Evolutionary conservation across 1,284 basidiomycete genomes (phyloP), one percentile per base, ranked within the genome.

Genomic region (Cutaneotrichosporon cavernicola): DNA sequence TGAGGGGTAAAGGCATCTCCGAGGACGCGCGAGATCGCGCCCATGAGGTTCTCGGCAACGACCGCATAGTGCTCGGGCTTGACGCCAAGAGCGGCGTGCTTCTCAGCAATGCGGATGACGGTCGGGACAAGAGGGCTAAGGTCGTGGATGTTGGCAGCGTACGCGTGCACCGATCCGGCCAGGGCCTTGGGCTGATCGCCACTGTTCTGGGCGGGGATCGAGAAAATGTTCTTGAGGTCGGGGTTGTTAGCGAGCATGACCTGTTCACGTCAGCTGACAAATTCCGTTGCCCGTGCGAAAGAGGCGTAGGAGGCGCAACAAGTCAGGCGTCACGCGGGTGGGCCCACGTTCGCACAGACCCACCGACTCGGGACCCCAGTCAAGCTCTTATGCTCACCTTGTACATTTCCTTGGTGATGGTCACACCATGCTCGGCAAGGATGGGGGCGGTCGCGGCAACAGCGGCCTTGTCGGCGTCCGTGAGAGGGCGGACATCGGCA

Each of bases 111-210:
- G 7, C 67, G 66, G 31, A 73, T 67, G 31, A 77, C 76, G n/a
- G 70, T 72, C 7, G 71, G 72, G 2, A 71, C 63, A 8, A 77
- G 64, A 1, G 73, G 72, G 7, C 67, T 69, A 34, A 77, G 70
- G 59, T 76, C 71, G 65, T 77, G 66, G 57, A 77, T 76, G 70
- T 75, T 70, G 43, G 67, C 68, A 14, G 76, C 75, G 69, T 77
- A 77, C 26, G 70, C 76, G 62, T 72, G 67, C 5, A 77, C 69
- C 18, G 72, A 63, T n/a, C 62, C 60, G 10, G 76, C 75, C n/a
- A 77, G 71, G 2, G 74, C 76, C 4, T 52, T 49, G 22, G 74
- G 71, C 64, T 77, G 76, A 34, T n/a, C 32, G 31, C 68, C 64
- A 22, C 64, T 68, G 26, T 60, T 66, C 63, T 73, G 72, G 3